Conservation (phyloP, 2,329 filamentous ascomycete species). For the Phoma sp. region DNA sequence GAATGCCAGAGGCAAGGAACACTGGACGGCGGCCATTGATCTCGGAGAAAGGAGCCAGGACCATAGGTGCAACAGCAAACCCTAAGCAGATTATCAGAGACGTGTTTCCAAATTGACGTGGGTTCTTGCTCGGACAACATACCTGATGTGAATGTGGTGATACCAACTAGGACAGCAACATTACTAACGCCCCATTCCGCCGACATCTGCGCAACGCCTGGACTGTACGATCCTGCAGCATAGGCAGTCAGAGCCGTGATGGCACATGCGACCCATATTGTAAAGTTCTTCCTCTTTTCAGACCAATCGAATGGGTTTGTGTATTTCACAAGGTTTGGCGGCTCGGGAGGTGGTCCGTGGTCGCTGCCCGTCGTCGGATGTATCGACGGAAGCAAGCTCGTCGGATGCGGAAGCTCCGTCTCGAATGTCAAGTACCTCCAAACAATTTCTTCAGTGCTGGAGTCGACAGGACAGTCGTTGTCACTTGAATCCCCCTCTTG, state of each 20-base stretch:
- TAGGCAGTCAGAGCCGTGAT: constrained; percentile 82
- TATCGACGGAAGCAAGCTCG: constrained; percentile 17
- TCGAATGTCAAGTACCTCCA: constrained; percentile 69
- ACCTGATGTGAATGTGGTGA: constrained; percentile 75
- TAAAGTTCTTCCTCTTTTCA: constrained; percentile 68
- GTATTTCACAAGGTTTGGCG: constrained; percentile 71
- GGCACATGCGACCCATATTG: constrained; percentile 75
- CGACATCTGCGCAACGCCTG: constrained; percentile 70
- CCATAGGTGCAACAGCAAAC: constrained; percentile 85
- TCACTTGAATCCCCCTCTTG: constrained; percentile 20
- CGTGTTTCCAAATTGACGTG: not conserved
- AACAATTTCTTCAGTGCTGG: constrained; percentile 49
- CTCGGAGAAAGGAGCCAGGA: constrained; percentile 85
- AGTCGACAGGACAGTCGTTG: not conserved
- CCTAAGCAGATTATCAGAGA: constrained; percentile 52
- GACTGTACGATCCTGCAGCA: constrained; percentile 79
- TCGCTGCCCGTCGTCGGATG: constrained; percentile 31
- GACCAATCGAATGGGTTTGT: constrained; percentile 77
- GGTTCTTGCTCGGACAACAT: not conserved
- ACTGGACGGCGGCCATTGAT: constrained; percentile 86
- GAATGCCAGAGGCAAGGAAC: constrained; percentile 73
- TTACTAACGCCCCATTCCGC: constrained; percentile 68
- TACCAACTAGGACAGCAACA: constrained; percentile 73
- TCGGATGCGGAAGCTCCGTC: constrained; percentile 61
- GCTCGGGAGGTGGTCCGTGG: constrained; percentile 57